phyloP scores from a whole-genome alignment of 169 alveolate genomes.

The Neospora caninum region DNA sequence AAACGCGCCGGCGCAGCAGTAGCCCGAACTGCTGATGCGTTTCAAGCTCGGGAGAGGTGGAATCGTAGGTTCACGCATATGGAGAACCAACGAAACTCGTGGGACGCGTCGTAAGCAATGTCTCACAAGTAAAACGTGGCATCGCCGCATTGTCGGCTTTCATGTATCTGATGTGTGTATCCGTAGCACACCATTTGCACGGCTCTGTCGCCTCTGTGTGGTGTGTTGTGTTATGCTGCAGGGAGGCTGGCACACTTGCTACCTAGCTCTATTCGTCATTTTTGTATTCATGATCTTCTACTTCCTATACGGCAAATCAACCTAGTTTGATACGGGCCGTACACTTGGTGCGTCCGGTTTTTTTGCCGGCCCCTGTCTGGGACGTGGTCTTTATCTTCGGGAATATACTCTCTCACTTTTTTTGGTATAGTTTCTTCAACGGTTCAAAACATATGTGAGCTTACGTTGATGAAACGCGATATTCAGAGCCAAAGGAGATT shows the following conservation, averaged over 20 bases:
- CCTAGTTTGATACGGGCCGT: not conserved
- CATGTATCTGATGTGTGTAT: too few relatives aligned
- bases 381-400: not conserved
- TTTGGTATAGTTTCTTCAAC: too few relatives aligned
- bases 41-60: too few relatives aligned
- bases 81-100: too few relatives aligned
- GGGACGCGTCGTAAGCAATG: too few relatives aligned
- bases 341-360: not conserved
- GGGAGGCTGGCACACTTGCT: slow-evolving; percentile 67
- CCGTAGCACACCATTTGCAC: too few relatives aligned
- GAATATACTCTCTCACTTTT: too few relatives aligned
- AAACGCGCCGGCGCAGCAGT: not conserved
- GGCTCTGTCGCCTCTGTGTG: too few relatives aligned
- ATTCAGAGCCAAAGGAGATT: not conserved
- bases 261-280: slow-evolving; percentile 58
- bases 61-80: too few relatives aligned
- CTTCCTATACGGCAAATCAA: slow-evolving; percentile 40
- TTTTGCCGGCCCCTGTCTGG: not conserved
- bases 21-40: not conserved
- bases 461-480: not conserved
- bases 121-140: too few relatives aligned
- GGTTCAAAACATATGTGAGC: too few relatives aligned
- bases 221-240: not conserved
- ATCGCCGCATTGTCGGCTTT: too few relatives aligned
- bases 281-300: slow-evolving; percentile 56